Conservation (phyloP, 306 rosid genomes). For the Elaeagnus macrophylla region DNA sequence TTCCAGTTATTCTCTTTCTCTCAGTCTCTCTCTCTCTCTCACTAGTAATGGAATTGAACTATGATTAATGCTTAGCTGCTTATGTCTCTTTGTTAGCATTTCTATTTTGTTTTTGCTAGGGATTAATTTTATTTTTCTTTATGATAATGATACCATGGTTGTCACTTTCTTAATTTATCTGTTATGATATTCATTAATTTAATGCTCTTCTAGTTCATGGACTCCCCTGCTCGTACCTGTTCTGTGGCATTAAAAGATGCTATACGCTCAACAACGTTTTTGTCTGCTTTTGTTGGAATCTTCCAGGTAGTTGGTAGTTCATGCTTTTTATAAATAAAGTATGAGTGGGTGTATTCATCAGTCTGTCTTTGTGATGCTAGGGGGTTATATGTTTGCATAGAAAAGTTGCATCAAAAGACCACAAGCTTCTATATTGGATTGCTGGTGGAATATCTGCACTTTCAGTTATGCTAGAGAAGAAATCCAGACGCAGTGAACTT, state of each 20-base stretch:
- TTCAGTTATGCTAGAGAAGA: conserved; percentile 83
- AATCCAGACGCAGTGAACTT: conserved; percentile 85
- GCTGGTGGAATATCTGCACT: conserved; percentile 83
- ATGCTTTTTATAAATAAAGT: conserved; percentile 10
- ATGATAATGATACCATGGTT: conserved; percentile 6
- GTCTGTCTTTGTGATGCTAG: conserved; percentile 37
- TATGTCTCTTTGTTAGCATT: background rate
- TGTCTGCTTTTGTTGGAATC: conserved; percentile 90
- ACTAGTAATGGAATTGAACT: too few species aligned
- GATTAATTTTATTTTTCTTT: background rate
- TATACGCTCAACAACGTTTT: conserved; percentile 79
- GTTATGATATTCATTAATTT: too few species aligned
- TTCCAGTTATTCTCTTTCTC: too few species aligned
- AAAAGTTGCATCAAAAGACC: conserved; percentile 73
- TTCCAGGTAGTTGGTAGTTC: conserved; percentile 57
- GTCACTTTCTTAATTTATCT: conserved; percentile 49
- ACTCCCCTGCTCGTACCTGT: conserved; percentile 70
- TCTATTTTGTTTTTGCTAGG: conserved; percentile 7
- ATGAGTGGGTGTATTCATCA: conserved; percentile 17
- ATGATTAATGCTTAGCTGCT: too few species aligned
- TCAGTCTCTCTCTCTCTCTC: too few species aligned
- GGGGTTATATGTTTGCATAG: conserved; percentile 82
- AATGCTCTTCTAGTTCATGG: conserved; percentile 61
- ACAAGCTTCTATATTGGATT: conserved; percentile 86
- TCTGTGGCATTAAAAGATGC: conserved; percentile 65